phyloP scores from a whole-genome alignment of 2,329 filamentous ascomycete species.

The Neurospora sp. region DNA sequence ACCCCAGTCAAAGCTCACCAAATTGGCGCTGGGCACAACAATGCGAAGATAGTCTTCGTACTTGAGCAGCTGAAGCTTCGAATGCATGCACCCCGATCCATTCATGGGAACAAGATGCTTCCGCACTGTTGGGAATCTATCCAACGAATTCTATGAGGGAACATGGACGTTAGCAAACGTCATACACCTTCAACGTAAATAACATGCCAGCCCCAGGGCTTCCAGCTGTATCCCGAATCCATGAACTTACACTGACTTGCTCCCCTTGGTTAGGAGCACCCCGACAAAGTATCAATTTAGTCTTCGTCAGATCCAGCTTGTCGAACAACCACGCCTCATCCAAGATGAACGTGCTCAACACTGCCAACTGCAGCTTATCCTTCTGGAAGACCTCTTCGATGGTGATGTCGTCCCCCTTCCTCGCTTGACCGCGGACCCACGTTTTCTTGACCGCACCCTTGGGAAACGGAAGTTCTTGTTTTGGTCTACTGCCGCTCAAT shows the following conservation, averaged over 20 bases:
- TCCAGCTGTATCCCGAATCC: background rate
- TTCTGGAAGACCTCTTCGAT: slow-evolving; percentile 80
- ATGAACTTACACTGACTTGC: slow-evolving; percentile 33
- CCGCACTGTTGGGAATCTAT: slow-evolving; percentile 27
- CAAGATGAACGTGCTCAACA: slow-evolving; percentile 83
- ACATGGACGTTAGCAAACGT: slow-evolving; percentile 32
- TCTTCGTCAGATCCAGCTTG: slow-evolving; percentile 54
- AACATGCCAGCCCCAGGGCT: background rate
- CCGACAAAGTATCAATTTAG: slow-evolving; percentile 52
- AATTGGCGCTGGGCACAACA: slow-evolving; percentile 79
- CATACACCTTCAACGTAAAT: slow-evolving; percentile 35
- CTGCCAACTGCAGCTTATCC: slow-evolving; percentile 59
- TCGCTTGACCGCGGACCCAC: slow-evolving; percentile 55
- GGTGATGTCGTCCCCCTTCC: slow-evolving; percentile 64
- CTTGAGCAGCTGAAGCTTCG: slow-evolving; percentile 86
- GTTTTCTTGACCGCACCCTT: slow-evolving; percentile 72
- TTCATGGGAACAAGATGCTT: slow-evolving; percentile 60
- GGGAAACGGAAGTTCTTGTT: slow-evolving; percentile 31
- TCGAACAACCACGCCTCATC: slow-evolving; percentile 69
- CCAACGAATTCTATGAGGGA: background rate
- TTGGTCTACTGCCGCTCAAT: background rate
- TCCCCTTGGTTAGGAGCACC: slow-evolving; percentile 39
- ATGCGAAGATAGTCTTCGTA: slow-evolving; percentile 64
- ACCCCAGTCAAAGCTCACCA: slow-evolving; percentile 83
- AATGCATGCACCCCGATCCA: slow-evolving; percentile 74